phyloP scores from a whole-genome alignment of 768 basidiomycete species.

The Boletus rubescentipes region DNA sequence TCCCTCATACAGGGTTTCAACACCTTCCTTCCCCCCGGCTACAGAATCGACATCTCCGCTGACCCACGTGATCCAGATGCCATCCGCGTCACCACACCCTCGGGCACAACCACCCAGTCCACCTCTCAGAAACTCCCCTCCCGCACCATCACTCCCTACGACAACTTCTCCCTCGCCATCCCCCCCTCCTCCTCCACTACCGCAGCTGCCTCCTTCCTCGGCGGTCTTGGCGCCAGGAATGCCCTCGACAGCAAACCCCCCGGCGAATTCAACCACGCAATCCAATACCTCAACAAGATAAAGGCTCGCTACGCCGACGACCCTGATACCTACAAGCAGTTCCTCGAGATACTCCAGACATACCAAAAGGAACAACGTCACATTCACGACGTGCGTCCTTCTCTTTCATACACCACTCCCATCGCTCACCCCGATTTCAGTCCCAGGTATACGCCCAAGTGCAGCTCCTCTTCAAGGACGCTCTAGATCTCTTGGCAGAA shows the following conservation, averaged over 20 bases:
- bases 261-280: conserved; percentile 89
- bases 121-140: conserved; percentile 36
- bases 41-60: conserved; percentile 83
- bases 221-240: conserved; percentile 52
- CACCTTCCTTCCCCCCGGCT: conserved; percentile 92
- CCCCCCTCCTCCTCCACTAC: conserved; percentile 48
- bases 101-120: conserved; percentile 67
- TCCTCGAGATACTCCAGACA: conserved; percentile 83
- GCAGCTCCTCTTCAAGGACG: conserved; percentile 76
- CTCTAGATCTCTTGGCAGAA: conserved; percentile 74
- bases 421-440: conserved; percentile 31
- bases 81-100: conserved; percentile 81
- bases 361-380: conserved; percentile 84
- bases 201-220: conserved; percentile 66
- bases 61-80: conserved; percentile 69
- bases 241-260: conserved; percentile 51
- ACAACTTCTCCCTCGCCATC: conserved; percentile 46
- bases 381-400: conserved; percentile 60
- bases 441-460: conserved; percentile 82
- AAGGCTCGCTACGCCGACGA: conserved; percentile 88
- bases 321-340: conserved; percentile 90
- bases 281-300: conserved; percentile 98
- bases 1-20: conserved; percentile 95
- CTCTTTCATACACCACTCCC: neutral
- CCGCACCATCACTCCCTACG: conserved; percentile 58